Conservation (phyloP, 23 red algal species). For the Pyropia yezoensis region DNA sequence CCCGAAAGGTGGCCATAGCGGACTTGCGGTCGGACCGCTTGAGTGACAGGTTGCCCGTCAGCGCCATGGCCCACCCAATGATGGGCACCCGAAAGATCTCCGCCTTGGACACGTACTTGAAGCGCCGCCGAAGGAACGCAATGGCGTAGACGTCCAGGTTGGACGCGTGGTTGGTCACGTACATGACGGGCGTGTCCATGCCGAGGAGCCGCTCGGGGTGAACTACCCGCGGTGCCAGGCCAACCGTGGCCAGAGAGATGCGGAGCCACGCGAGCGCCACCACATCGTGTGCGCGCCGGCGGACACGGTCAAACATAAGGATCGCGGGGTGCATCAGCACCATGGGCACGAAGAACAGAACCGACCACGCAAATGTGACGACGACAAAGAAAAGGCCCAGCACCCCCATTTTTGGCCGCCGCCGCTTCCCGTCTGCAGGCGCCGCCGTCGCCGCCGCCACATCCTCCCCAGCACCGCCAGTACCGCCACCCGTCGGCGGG, state of each 20-base stretch:
- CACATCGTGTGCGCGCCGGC: conserved; percentile 45
- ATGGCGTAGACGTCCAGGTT: conserved; percentile 89
- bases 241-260: conserved; percentile 32
- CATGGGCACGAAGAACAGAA: conserved; percentile 63
- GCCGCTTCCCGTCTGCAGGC: background rate
- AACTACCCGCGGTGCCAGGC: conserved; percentile 34
- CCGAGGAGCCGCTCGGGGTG: conserved; percentile 56
- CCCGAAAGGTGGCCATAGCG: conserved; percentile 66
- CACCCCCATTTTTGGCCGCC: conserved; percentile 5
- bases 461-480: no score
- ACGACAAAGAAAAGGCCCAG: conserved; percentile 46
- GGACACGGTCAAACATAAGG: conserved; percentile 23
- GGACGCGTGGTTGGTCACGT: conserved; percentile 84
- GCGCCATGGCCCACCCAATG: conserved; percentile 87
- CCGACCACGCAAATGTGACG: conserved; percentile 42
- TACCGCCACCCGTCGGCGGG: no score
- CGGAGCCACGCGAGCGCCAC: conserved; percentile 74
- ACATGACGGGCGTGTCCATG: conserved; percentile 39
- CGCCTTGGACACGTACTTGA: conserved; percentile 94
- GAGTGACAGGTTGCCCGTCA: conserved; percentile 72
- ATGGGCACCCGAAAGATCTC: conserved; percentile 82
- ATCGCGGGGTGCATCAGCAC: conserved; percentile 45
- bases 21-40: conserved; percentile 52
- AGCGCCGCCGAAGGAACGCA: conserved; percentile 45
- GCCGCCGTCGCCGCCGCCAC: background rate